phyloP scores from a whole-genome alignment of 169 alveolate genomes.

The Plasmodium reichenowi region DNA sequence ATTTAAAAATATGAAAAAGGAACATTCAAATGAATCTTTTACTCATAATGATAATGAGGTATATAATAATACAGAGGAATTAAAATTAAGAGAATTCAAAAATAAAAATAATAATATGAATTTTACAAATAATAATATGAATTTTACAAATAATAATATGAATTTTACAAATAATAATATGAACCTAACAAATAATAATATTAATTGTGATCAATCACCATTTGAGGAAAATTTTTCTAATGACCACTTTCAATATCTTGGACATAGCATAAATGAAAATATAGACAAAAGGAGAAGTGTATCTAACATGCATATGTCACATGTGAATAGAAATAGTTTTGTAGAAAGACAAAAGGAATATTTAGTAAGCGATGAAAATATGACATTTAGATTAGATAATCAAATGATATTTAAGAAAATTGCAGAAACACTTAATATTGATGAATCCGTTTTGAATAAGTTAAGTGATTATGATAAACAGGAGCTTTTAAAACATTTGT shows the following conservation, averaged over 20 bases:
- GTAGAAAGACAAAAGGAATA: neutral
- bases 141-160: too few species aligned
- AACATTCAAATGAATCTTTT: neutral
- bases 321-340: neutral
- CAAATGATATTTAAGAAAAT: constrained; percentile 10
- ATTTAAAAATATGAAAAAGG: neutral
- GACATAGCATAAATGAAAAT: neutral
- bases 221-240: neutral
- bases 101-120: too few species aligned
- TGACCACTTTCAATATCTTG: neutral
- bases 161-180: too few species aligned
- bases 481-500: constrained; percentile 20
- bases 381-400: neutral
- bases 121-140: too few species aligned
- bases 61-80: too few species aligned
- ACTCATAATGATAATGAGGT: too few species aligned
- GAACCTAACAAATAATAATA: too few species aligned
- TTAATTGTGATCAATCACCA: too few species aligned
- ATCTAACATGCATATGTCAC: neutral
- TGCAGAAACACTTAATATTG: constrained; percentile 26
- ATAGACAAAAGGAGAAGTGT: neutral
- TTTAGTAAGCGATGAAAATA: constrained; percentile 10
- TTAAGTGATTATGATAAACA: constrained; percentile 31
- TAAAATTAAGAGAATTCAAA: too few species aligned
- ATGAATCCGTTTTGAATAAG: constrained; percentile 20